Evolutionary conservation across 2,329 filamentous ascomycete species (phyloP).

Genomic region (Aspergillus luchuensis): DNA sequence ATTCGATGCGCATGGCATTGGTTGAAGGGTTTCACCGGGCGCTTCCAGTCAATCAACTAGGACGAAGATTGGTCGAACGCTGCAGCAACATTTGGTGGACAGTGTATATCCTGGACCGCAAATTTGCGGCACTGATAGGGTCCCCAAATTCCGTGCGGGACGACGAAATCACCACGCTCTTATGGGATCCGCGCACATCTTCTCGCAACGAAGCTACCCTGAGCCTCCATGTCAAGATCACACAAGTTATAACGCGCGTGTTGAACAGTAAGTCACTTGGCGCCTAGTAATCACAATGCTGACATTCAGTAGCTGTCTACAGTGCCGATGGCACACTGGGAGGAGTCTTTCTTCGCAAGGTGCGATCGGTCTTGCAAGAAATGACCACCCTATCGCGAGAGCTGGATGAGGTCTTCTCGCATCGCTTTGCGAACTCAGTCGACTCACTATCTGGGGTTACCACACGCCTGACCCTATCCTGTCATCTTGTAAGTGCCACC

Average conservation of each 20-base stretch:
- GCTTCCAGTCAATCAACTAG: slow-evolving; percentile 51
- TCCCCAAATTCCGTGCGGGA: slow-evolving; percentile 54
- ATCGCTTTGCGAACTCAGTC: slow-evolving; percentile 38
- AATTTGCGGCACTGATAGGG: slow-evolving; percentile 58
- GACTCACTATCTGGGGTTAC: slow-evolving; percentile 41
- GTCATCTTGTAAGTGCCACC: slow-evolving; percentile 34
- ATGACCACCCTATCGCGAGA: slow-evolving; percentile 38
- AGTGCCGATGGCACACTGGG: slow-evolving; percentile 33
- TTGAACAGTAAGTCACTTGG: slow-evolving; percentile 36
- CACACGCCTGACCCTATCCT: slow-evolving; percentile 34
- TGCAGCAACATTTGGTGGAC: slow-evolving; percentile 60
- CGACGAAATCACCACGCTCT: slow-evolving; percentile 49
- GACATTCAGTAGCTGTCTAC: slow-evolving; percentile 35
- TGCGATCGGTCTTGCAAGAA: slow-evolving; percentile 38
- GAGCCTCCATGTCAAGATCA: slow-evolving; percentile 45
- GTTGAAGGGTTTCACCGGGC: slow-evolving; percentile 57
- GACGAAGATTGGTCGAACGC: slow-evolving; percentile 50
- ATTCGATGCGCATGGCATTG: slow-evolving; percentile 56
- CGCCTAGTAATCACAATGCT: background rate
- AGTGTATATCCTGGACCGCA: slow-evolving; percentile 56
- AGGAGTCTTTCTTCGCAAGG: slow-evolving; percentile 31
- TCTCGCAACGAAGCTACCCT: slow-evolving; percentile 39
- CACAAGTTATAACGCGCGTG: slow-evolving; percentile 43
- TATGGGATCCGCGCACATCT: slow-evolving; percentile 44
- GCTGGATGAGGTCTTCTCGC: slow-evolving; percentile 36